Evolutionary conservation across 306 rosid genomes (phyloP), one percentile per base, ranked within the genome.

Genomic region (Gastrolobium bilobum): DNA sequence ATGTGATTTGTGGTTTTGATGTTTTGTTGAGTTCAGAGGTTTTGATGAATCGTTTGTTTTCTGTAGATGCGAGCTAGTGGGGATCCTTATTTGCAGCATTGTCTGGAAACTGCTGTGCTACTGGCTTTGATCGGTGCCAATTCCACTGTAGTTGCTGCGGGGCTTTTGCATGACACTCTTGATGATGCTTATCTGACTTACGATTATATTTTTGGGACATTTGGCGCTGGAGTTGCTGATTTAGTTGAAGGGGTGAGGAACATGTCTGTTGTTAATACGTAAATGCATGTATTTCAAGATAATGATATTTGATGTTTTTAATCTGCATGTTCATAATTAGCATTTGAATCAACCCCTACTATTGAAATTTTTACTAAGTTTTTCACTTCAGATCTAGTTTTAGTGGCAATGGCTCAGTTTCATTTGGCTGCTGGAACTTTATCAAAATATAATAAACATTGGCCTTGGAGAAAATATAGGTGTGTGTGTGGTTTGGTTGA

Each of bases 131-230:
- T 96, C 30, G 99, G 98, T 61, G 98, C 96, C 26, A 91, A 91
- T 91, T 86, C 97, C 0, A 89, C 96, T 30, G 92, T 96, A 39
- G 97, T 96, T 82, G 98, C 98, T 65, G 98, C 97, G 13, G 99
- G 99, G 85, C 99, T 96, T 62, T 88, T 96, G 81, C 99, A 93
- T 68, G 99, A 96, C 81, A 88, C 98, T 10, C 91, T 96, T 80
- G 98, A 96, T 68, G 98, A 96, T 77, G 88, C 98, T 70, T 91
- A 73, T 77, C 75, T 93, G 84, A 86, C 84, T 48, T 87, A 85
- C 42, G 97, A 91, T 88, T 87, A 90, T 70, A 86, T 96, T 77
- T 79, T 67, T 75, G 89, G 81, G 69, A 84, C 81, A 47, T 93
- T 93, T 82, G 98, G 97, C 20, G 85, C 92, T 58, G 97, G 89